phyloP scores from a whole-genome alignment of 2,329 filamentous ascomycete species.

The Cytospora leucostoma region DNA sequence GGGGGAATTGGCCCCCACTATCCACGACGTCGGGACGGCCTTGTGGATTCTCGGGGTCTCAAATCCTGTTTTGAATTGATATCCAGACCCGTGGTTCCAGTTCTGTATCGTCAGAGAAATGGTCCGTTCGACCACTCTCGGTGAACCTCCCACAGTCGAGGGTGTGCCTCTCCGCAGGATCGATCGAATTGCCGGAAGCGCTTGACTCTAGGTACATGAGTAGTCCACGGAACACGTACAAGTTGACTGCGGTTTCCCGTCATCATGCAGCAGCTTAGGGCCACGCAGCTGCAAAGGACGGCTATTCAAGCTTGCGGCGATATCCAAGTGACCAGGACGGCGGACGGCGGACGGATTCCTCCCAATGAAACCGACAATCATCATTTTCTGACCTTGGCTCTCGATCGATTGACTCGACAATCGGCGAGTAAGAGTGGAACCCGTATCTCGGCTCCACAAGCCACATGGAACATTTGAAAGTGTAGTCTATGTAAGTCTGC shows the following conservation, averaged over 20 bases:
- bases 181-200: not conserved
- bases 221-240: not conserved
- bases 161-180: not conserved
- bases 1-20: not conserved
- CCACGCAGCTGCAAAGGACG: slow-evolving; percentile 14
- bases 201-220: not conserved
- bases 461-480: not conserved
- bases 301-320: not conserved
- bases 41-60: not conserved
- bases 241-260: not conserved
- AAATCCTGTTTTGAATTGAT: not conserved
- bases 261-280: slow-evolving; percentile 5
- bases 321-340: not conserved
- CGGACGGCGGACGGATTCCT: not conserved
- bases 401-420: slow-evolving; percentile 1
- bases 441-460: slow-evolving; percentile 4
- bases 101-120: not conserved
- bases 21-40: not conserved
- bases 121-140: not conserved
- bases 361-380: not conserved
- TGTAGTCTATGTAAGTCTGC: not conserved
- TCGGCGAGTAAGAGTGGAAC: slow-evolving; percentile 8
- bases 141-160: not conserved
- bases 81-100: not conserved
- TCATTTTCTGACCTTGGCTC: not conserved